These are phyloP conservation scores for Nemania sp. DNA, from an alignment of 2,329 filamentous ascomycete genomes.

Conservation along the genomic window DNA sequence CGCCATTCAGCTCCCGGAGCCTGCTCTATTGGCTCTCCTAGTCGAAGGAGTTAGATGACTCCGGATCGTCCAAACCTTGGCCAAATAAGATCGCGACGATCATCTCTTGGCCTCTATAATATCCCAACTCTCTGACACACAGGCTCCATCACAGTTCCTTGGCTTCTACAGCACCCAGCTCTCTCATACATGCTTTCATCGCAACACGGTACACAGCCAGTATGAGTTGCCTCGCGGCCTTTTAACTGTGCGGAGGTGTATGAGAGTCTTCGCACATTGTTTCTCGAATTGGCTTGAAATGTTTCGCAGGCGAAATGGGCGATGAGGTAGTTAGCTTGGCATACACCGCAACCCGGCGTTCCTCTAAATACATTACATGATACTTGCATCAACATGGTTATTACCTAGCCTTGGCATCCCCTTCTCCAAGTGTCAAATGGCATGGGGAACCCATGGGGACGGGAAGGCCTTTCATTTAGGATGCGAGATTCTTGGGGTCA, in stretches of 20 bases:
- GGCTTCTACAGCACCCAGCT: background rate
- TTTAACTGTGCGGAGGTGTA: no score
- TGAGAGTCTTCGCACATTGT: no score
- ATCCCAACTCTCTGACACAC: background rate
- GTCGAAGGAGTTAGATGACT: constrained; percentile 12
- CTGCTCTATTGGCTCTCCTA: constrained; percentile 1
- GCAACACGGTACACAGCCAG: constrained; percentile 2
- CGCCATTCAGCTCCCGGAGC: background rate
- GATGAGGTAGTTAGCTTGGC: no score
- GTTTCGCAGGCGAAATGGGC: no score
- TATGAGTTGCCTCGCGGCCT: constrained; percentile 2
- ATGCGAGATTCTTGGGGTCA: constrained; percentile 18
- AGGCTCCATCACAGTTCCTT: constrained; percentile 1
- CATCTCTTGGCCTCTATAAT: constrained; percentile 13
- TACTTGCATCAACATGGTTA: constrained; percentile 5
- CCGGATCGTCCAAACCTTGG: constrained; percentile 16
- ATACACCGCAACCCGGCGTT: no score
- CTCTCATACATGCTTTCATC: background rate
- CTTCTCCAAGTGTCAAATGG: constrained; percentile 20
- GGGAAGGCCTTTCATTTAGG: constrained; percentile 12
- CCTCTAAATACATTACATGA: constrained; percentile 5
- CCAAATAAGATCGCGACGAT: constrained; percentile 14
- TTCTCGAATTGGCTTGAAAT: no score
- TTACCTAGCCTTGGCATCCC: constrained; percentile 5
- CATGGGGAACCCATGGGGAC: constrained; percentile 12